A percentile compares a stretch with the other conserved stretches of the same genome.
Evolutionary conservation across 2,329 filamentous ascomycete genomes (phyloP).

Genomic region (Geosmithia flava): DNA sequence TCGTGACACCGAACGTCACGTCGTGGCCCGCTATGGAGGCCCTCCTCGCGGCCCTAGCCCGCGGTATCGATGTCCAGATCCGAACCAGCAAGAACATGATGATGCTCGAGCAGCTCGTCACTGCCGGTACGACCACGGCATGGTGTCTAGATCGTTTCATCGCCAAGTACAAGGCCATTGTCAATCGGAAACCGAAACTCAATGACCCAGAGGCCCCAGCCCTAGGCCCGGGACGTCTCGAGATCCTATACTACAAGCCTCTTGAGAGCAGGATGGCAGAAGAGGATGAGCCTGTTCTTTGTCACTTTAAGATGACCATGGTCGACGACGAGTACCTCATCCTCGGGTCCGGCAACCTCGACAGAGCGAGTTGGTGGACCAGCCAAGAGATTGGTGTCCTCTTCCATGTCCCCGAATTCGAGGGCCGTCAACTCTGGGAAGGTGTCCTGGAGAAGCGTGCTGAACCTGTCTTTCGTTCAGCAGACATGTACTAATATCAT

Average conservation of each 20-base stretch:
- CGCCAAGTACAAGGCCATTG: conserved; percentile 32
- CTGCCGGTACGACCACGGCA: conserved; percentile 61
- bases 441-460: conserved; percentile 21
- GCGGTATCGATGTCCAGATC: conserved; percentile 57
- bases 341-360: conserved; percentile 72
- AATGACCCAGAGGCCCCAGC: conserved; percentile 26
- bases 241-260: conserved; percentile 45
- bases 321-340: conserved; percentile 57
- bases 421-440: conserved; percentile 24
- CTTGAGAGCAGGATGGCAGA: conserved; percentile 14
- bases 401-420: conserved; percentile 30
- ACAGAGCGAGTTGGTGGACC: conserved; percentile 76
- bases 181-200: conserved; percentile 5
- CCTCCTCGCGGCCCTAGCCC: conserved; percentile 45
- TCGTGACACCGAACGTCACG: conserved; percentile 72
- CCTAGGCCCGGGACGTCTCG: conserved; percentile 29
- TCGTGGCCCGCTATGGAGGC: conserved; percentile 49
- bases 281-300: conserved; percentile 52
- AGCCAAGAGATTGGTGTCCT: conserved; percentile 70
- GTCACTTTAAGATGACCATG: conserved; percentile 66
- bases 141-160: conserved; percentile 49
- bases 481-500: conserved; percentile 1
- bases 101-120: conserved; percentile 70
- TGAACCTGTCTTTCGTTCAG: conserved; percentile 17
- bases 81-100: conserved; percentile 60